These are phyloP conservation scores for Fistulinella prunicolor DNA, from an alignment of 768 basidiomycete genomes.

Conservation along the genomic window DNA sequence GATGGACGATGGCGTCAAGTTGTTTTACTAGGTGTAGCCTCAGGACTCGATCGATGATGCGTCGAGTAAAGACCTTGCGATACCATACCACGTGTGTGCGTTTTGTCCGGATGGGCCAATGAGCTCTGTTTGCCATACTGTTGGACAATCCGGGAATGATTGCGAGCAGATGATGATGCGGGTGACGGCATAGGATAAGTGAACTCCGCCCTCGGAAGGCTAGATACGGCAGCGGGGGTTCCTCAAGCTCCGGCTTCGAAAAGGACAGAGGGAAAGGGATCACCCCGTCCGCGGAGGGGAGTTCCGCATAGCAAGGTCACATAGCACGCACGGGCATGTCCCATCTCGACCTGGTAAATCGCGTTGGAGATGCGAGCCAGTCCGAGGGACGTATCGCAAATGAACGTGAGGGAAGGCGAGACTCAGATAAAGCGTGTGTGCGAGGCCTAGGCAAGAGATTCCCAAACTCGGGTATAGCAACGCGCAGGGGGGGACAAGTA, in stretches of 20 bases:
- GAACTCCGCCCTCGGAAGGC: slow-evolving; percentile 4
- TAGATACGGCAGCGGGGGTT: slow-evolving; percentile 6
- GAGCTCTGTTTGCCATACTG: not conserved
- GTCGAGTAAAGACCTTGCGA: too few relatives aligned
- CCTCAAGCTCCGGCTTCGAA: slow-evolving; percentile 15
- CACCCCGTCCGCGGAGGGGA: slow-evolving; percentile 27
- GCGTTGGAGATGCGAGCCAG: slow-evolving; percentile 5
- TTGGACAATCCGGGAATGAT: not conserved
- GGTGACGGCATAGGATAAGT: slow-evolving; percentile 7
- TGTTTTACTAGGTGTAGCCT: too few relatives aligned
- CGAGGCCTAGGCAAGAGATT: slow-evolving; percentile 7
- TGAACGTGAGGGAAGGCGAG: slow-evolving; percentile 19
- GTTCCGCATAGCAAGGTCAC: slow-evolving; percentile 1
- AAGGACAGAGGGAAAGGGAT: slow-evolving; percentile 14
- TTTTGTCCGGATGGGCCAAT: not conserved
- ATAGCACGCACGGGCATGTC: too few relatives aligned
- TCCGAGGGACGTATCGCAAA: slow-evolving; percentile 14
- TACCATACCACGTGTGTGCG: not conserved
- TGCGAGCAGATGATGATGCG: not conserved
- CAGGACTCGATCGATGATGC: not conserved
- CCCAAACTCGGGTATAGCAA: slow-evolving; percentile 23
- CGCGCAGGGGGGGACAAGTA: slow-evolving; percentile 13
- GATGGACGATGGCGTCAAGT: not conserved
- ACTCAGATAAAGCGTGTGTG: slow-evolving; percentile 12
- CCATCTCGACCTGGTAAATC: too few relatives aligned